phyloP scores from a whole-genome alignment of 2,329 filamentous ascomycete species.

The Monosporascus sp. region DNA sequence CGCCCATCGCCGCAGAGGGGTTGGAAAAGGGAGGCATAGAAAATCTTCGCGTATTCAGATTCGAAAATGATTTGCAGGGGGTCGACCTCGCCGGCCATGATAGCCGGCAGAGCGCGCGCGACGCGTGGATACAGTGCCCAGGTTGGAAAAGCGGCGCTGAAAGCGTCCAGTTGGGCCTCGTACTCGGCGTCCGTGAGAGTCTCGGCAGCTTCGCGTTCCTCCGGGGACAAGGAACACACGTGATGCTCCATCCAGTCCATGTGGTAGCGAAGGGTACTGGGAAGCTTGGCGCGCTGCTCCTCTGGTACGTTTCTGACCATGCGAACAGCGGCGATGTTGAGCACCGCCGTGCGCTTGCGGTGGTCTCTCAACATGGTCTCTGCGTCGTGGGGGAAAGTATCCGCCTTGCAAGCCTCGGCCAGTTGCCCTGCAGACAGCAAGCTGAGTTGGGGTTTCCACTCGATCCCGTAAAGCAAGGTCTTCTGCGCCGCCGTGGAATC shows the following conservation, averaged over 20 bases:
- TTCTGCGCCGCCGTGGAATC: constrained; percentile 1
- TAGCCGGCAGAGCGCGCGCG: constrained; percentile 19
- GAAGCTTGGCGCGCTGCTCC: constrained; percentile 3
- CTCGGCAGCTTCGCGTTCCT: constrained; percentile 1
- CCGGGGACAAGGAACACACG: constrained; percentile 4
- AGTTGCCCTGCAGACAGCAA: constrained; percentile 18
- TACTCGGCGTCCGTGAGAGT: constrained; percentile 12
- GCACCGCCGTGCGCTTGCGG: constrained; percentile 1
- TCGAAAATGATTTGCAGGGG: constrained; percentile 27
- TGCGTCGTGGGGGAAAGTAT: constrained; percentile 11
- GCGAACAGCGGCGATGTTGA: constrained; percentile 1
- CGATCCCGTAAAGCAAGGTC: constrained; percentile 21
- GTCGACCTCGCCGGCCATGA: constrained; percentile 22
- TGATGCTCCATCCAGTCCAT: constrained; percentile 22
- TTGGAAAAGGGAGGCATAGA: constrained; percentile 21
- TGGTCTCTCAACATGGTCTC: constrained; percentile 2
- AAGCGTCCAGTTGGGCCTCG: constrained; percentile 11
- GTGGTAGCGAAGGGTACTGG: constrained; percentile 11
- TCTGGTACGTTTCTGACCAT: neutral
- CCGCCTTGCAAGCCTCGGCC: constrained; percentile 8
- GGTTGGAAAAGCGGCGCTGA: constrained; percentile 13
- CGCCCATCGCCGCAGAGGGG: constrained; percentile 6
- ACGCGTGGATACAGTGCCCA: constrained; percentile 19
- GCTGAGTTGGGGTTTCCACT: constrained; percentile 29
- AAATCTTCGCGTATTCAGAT: constrained; percentile 19